Evolutionary conservation across 2,329 filamentous ascomycete species (phyloP).

Genomic region (Tolypocladium ovalisporum): DNA sequence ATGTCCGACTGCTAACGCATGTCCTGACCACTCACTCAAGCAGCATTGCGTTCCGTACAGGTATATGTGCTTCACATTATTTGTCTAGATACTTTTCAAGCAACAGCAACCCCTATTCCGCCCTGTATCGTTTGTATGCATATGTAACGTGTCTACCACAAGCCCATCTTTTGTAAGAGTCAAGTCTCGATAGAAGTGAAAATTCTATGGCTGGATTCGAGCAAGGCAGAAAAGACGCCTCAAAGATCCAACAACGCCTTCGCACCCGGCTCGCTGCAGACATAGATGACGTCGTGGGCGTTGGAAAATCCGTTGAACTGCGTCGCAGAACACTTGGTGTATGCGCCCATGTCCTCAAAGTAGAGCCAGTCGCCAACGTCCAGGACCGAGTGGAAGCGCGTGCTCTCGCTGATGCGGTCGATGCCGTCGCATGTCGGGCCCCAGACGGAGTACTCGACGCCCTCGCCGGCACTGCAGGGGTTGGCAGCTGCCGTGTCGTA

Average conservation of each 20-base stretch:
- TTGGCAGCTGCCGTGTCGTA: slow-evolving; percentile 45
- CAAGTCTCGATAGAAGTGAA: neutral
- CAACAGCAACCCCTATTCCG: neutral
- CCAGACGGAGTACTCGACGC: slow-evolving; percentile 89
- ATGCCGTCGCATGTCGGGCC: slow-evolving; percentile 97
- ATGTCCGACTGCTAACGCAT: no score
- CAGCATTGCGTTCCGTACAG: neutral
- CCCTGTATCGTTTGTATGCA: neutral
- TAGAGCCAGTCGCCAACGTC: slow-evolving; percentile 97
- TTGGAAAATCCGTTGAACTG: slow-evolving; percentile 97
- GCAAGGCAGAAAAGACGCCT: neutral
- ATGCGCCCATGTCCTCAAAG: slow-evolving; percentile 98
- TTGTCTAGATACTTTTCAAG: neutral
- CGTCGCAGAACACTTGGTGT: slow-evolving; percentile 96
- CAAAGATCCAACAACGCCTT: slow-evolving; percentile 48
- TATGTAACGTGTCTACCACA: neutral
- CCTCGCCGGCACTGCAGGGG: slow-evolving; percentile 32
- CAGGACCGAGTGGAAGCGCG: slow-evolving; percentile 63
- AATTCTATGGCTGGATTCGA: neutral
- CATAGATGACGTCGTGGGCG: slow-evolving; percentile 84
- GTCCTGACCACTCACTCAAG: no score
- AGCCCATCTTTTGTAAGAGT: neutral
- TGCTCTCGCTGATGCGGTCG: slow-evolving; percentile 80
- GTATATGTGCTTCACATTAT: neutral
- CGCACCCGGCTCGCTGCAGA: slow-evolving; percentile 87